These are phyloP conservation scores for Lipomyces yamadae DNA, from an alignment of 805 yeast species.

Conservation along the genomic window DNA sequence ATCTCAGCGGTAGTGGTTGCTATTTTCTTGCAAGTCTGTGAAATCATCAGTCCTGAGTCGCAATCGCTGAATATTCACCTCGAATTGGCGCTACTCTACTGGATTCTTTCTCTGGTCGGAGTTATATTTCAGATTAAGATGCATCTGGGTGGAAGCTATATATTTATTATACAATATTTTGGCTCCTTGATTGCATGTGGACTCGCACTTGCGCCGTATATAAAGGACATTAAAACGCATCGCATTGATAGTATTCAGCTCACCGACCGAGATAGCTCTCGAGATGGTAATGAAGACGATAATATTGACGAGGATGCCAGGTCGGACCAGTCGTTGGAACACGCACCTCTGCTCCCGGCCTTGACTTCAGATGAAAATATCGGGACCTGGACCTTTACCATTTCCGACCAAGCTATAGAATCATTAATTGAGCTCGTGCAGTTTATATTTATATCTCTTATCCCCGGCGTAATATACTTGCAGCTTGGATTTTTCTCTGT, in stretches of 20 bases:
- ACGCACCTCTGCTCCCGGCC: neutral
- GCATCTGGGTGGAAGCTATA: constrained; percentile 20
- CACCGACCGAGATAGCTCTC: neutral
- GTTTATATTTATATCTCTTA: constrained; percentile 10
- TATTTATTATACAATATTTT: constrained; percentile 20
- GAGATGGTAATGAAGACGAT: neutral
- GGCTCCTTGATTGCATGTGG: constrained; percentile 17
- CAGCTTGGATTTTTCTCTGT: constrained; percentile 19
- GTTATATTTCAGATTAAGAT: constrained; percentile 6
- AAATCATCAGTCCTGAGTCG: constrained; percentile 12
- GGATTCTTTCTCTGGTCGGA: constrained; percentile 20
- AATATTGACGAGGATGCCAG: neutral
- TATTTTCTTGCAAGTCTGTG: constrained; percentile 7
- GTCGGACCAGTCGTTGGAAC: neutral
- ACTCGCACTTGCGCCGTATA: constrained; percentile 13
- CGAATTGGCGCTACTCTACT: constrained; percentile 20
- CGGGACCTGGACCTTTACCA: neutral
- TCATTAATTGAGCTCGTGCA: constrained; percentile 17
- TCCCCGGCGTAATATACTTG: constrained; percentile 18
- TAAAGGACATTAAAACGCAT: neutral
- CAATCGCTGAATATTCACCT: constrained; percentile 13
- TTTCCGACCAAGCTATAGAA: neutral
- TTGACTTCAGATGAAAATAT: neutral
- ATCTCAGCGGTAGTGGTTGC: constrained; percentile 9
- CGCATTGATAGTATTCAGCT: neutral